A percentile compares a stretch with the other conserved stretches of the same genome.
Conservation (phyloP, 495 filamentous ascomycete species). For the Bombardia bombarda region DNA sequence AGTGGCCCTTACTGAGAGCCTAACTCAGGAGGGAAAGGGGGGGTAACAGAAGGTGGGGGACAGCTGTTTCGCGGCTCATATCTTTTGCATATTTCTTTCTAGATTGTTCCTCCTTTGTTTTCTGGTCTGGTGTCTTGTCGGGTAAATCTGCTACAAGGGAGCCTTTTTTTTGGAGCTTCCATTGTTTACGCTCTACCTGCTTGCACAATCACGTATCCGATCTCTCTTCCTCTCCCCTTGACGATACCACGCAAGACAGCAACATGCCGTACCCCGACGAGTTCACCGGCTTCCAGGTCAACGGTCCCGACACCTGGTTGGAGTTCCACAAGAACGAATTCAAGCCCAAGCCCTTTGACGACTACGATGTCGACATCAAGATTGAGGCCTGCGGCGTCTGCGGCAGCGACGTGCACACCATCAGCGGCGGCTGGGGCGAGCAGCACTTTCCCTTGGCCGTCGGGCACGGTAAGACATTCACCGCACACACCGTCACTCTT, state of each 20-base stretch:
- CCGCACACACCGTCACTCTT: too few relatives aligned
- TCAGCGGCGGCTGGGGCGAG: slow-evolving; percentile 48
- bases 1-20: too few relatives aligned
- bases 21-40: too few relatives aligned
- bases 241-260: neutral
- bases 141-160: too few relatives aligned
- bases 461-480: slow-evolving; percentile 42
- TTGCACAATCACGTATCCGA: too few relatives aligned
- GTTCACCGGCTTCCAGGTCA: slow-evolving; percentile 48
- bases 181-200: too few relatives aligned
- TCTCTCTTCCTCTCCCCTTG: neutral
- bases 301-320: slow-evolving; percentile 41
- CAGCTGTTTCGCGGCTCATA: too few relatives aligned
- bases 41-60: too few relatives aligned
- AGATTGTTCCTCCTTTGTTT: too few relatives aligned
- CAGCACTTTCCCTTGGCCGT: slow-evolving; percentile 45
- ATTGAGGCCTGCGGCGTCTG: slow-evolving; percentile 50
- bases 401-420: slow-evolving; percentile 49
- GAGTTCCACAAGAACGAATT: slow-evolving; percentile 50
- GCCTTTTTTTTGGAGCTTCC: too few relatives aligned
- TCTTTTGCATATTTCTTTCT: too few relatives aligned
- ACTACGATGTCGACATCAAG: slow-evolving; percentile 52
- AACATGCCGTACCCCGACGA: slow-evolving; percentile 31
- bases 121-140: too few relatives aligned
- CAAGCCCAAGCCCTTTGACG: slow-evolving; percentile 49